These are phyloP conservation scores for Fusarium nurragi DNA, from an alignment of 2,329 filamentous ascomycete genomes.

Conservation along the genomic window DNA sequence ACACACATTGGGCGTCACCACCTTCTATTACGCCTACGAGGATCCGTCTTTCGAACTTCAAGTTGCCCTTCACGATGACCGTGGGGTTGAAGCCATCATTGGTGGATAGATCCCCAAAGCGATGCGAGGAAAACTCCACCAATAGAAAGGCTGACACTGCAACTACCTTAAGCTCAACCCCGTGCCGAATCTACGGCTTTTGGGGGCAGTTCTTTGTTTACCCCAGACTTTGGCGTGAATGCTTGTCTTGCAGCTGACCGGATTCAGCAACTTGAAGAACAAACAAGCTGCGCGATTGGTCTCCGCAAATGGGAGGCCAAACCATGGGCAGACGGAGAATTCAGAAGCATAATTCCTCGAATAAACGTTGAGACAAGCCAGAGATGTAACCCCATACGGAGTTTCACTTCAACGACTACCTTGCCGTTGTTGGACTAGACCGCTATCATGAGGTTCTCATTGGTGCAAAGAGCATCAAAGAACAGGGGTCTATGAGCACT, in stretches of 20 bases:
- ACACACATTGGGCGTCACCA: too few relatives aligned
- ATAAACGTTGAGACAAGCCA: conserved; percentile 5
- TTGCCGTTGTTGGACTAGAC: conserved; percentile 22
- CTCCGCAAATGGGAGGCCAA: not conserved
- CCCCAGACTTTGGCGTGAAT: conserved; percentile 21
- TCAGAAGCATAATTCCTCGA: conserved; percentile 25
- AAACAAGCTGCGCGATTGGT: conserved; percentile 2
- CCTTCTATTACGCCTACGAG: not conserved
- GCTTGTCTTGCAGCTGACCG: conserved; percentile 12
- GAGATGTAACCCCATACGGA: conserved; percentile 36
- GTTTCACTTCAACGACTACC: conserved; percentile 12
- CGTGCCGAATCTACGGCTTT: not conserved
- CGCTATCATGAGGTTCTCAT: not conserved
- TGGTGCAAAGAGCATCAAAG: conserved; percentile 12
- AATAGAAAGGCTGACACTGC: conserved; percentile 2
- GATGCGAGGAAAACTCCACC: conserved; percentile 11
- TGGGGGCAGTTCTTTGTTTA: conserved; percentile 9
- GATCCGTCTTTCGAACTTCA: not conserved
- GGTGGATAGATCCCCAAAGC: conserved; percentile 10
- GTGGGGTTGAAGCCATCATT: conserved; percentile 10
- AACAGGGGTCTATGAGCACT: too few relatives aligned
- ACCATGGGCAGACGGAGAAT: conserved; percentile 23
- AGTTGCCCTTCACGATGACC: not conserved
- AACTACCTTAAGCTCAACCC: not conserved
- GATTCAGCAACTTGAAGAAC: not conserved